Evolutionary conservation across 1,139 yeast species (phyloP).

Genomic region (Pichia sp.): DNA sequence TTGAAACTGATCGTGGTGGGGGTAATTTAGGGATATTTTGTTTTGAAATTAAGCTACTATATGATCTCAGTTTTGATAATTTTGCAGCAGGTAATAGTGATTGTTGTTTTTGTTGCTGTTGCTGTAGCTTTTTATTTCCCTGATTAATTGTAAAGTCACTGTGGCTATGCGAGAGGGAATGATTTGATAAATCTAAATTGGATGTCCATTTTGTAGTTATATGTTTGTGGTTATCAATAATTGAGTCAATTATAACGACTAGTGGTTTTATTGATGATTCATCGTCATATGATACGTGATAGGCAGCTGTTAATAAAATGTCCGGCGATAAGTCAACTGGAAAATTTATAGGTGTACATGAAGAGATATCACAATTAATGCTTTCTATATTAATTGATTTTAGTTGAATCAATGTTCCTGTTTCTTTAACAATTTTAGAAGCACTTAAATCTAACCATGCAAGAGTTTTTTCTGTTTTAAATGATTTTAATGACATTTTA

Average conservation of each 20-base stretch:
- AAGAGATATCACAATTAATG: conserved; percentile 37
- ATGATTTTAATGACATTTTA: conserved; percentile 43
- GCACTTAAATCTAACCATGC: conserved; percentile 57
- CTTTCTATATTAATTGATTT: conserved; percentile 38
- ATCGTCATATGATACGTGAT: conserved; percentile 34
- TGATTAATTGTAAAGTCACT: conserved; percentile 1
- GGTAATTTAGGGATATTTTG: conserved; percentile 6
- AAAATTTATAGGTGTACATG: conserved; percentile 28
- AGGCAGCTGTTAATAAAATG: conserved; percentile 39
- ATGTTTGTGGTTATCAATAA: conserved; percentile 19
- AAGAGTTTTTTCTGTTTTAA: conserved; percentile 38
- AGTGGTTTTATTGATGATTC: conserved; percentile 35
- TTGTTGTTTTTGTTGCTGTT: conserved; percentile 26
- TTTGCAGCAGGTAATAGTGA: conserved; percentile 17
- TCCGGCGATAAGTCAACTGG: conserved; percentile 29
- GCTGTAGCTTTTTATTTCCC: conserved; percentile 15
- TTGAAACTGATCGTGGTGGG: conserved; percentile 8
- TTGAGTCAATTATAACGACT: conserved; percentile 32
- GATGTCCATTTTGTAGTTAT: conserved; percentile 61
- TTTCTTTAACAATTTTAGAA: conserved; percentile 38
- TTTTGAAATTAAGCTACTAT: conserved; percentile 2
- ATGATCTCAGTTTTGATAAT: conserved; percentile 12
- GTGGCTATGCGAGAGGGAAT: background rate
- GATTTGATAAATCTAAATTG: conserved; percentile 43
- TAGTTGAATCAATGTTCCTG: conserved; percentile 24